Evolutionary conservation across 495 filamentous ascomycete genomes (phyloP), one percentile per base, ranked within the genome.

Genomic region (Xylaria scruposa): DNA sequence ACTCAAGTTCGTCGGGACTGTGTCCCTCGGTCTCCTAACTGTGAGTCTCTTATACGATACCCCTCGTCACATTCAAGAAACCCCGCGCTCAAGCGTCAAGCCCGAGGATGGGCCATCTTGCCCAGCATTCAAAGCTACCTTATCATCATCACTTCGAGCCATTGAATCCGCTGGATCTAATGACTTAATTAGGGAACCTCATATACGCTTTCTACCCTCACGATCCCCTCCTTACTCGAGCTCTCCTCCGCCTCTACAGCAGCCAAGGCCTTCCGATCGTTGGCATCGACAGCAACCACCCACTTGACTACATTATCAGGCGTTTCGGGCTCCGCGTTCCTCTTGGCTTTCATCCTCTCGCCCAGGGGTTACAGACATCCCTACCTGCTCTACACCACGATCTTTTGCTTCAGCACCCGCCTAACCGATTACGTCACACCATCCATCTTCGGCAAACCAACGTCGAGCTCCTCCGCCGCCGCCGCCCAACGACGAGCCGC

Each of bases 1-100:
- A 79, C 87, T 90, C 80, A 97, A 97, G 81, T 97, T 97, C 81
- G 90, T 97, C 70, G 94, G 94, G 75, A 94, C 93, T 33, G 88
- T 97, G 69, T 94, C 91, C 63, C 86, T 97, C 40, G 94, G 94
- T 70, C 87, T 97, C 26, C 81, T 97, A 78, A 97, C 94, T 33
- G 94, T 97, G 89, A 76, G 88, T 83, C 60, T 38, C 33, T 56
- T 44, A 46, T 54, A 46, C 69, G 74, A 62, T 72, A 72, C 73
- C 72, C 74, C 74, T 75, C 73, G 24, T 62, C 58, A 60, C 12
- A 19, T 31, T 24, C 51, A 68, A 9, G 54, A 42, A 53, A 49
- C 77, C 72, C 70, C 67, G 73, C 62, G 54, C 60, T 65, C 51
- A 61, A 59, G 33, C 44, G 62, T 58, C 60, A 69, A 26, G 10